These are phyloP conservation scores for Digitaria exilis DNA, from an alignment of 202 grass and related monocot species.

Conservation along the genomic window DNA sequence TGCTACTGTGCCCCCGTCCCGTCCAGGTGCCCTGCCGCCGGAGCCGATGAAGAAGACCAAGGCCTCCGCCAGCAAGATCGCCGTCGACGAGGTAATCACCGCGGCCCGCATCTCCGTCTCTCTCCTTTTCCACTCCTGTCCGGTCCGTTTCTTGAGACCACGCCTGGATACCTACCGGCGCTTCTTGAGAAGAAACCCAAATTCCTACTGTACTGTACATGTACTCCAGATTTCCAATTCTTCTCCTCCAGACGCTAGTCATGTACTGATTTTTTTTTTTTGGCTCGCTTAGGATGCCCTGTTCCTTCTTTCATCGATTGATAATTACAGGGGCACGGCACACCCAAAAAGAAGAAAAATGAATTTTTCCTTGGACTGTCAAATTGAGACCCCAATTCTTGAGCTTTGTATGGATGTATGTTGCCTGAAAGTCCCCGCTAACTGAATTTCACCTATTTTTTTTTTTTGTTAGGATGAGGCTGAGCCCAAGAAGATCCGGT, in stretches of 20 bases:
- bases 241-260: not conserved
- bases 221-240: constrained; percentile 15
- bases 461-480: constrained; percentile 39
- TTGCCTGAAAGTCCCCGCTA: constrained; percentile 6
- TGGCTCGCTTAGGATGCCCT: not conserved
- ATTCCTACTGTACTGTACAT: not conserved
- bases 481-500: constrained; percentile 43
- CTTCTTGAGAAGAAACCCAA: not conserved
- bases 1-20: not conserved
- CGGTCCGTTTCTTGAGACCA: not conserved
- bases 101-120: not conserved
- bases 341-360: not conserved
- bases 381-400: not conserved
- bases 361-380: constrained; percentile 10
- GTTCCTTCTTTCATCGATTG: not conserved
- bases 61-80: constrained; percentile 42
- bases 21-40: constrained; percentile 24
- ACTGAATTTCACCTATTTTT: not conserved
- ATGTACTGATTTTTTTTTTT: not conserved
- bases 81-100: constrained; percentile 53
- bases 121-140: not conserved
- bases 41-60: constrained; percentile 62
- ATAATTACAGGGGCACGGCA: not conserved
- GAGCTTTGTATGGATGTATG: not conserved
- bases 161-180: not conserved